A percentile compares a stretch with the other conserved stretches of the same genome.
phyloP scores from a whole-genome alignment of 1,284 basidiomycete species.

The Erythrobasidium hasegawianum region DNA sequence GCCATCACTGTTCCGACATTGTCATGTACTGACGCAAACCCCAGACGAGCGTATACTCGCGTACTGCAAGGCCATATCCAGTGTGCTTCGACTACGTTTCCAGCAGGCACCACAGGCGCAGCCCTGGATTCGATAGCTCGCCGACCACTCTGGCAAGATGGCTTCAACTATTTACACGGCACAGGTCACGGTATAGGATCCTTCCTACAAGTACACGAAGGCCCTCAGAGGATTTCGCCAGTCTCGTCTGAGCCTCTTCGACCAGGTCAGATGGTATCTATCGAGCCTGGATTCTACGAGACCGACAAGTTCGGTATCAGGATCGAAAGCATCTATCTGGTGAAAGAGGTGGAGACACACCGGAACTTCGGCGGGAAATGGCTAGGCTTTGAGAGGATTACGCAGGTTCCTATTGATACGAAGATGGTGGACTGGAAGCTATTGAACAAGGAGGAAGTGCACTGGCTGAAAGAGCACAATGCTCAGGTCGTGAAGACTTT shows the following conservation, averaged over 20 bases:
- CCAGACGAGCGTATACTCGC: conserved; percentile 75
- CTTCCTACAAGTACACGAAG: conserved; percentile 76
- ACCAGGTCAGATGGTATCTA: conserved; percentile 82
- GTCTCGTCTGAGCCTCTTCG: conserved; percentile 61
- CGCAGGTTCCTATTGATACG: conserved; percentile 45
- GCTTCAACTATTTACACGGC: conserved; percentile 59
- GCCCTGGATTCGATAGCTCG: conserved; percentile 80
- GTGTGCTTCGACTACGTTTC: conserved; percentile 80
- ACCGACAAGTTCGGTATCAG: conserved; percentile 89
- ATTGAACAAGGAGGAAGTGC: conserved; percentile 43
- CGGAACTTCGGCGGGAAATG: conserved; percentile 40
- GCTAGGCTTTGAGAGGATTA: conserved; percentile 50
- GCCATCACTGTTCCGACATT: neutral
- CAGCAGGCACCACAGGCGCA: conserved; percentile 74
- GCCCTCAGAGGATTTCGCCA: conserved; percentile 12
- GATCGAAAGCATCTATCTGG: conserved; percentile 63
- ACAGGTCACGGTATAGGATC: conserved; percentile 87
- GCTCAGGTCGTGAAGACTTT: conserved; percentile 43
- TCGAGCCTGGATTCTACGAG: conserved; percentile 91
- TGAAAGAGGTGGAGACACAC: conserved; percentile 36
- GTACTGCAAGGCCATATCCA: conserved; percentile 95
- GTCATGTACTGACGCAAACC: neutral
- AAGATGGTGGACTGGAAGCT: conserved; percentile 46
- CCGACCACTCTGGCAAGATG: conserved; percentile 81
- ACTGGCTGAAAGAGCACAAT: conserved; percentile 50